Evolutionary conservation across 768 basidiomycete genomes (phyloP).

Genomic region (Kwoniella newhampshirensis): DNA sequence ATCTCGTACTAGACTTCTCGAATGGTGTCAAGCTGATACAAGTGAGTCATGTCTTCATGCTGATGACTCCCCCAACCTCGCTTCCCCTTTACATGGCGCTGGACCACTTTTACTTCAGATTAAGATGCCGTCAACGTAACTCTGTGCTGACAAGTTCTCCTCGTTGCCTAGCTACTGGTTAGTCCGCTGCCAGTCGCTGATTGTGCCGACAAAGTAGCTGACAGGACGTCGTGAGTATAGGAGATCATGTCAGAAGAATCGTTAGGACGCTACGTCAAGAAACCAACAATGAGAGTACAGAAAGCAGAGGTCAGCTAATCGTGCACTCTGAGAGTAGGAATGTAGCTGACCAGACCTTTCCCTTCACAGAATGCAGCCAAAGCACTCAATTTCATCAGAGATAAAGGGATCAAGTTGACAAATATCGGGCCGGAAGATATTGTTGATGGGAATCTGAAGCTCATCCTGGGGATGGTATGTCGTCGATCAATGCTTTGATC

Average conservation of each 20-base stretch:
- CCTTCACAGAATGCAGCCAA: conserved; percentile 76
- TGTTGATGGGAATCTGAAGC: conserved; percentile 96
- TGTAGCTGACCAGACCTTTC: not conserved
- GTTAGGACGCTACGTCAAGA: conserved; percentile 91
- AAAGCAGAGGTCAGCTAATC: conserved; percentile 67
- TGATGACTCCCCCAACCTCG: too few species aligned
- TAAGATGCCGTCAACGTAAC: too few species aligned
- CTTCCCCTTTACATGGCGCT: not conserved
- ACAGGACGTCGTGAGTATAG: conserved; percentile 55
- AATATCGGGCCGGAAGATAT: conserved; percentile 98
- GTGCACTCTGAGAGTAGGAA: not conserved
- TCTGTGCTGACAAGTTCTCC: not conserved
- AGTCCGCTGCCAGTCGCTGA: conserved; percentile 14
- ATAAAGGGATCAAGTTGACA: conserved; percentile 88
- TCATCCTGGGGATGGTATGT: conserved; percentile 69
- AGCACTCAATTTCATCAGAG: conserved; percentile 91
- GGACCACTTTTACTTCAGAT: too few species aligned
- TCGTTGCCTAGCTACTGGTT: conserved; percentile 5
- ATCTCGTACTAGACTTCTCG: conserved; percentile 83
- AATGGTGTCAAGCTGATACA: conserved; percentile 96
- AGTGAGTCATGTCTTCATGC: conserved; percentile 63
- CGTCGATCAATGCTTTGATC: not conserved
- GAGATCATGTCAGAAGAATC: conserved; percentile 90
- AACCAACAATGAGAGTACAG: conserved; percentile 87
- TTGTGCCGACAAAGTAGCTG: conserved; percentile 3